Conservation (phyloP, 148 eudicot genomes). For the Chenopodium suecicum region DNA sequence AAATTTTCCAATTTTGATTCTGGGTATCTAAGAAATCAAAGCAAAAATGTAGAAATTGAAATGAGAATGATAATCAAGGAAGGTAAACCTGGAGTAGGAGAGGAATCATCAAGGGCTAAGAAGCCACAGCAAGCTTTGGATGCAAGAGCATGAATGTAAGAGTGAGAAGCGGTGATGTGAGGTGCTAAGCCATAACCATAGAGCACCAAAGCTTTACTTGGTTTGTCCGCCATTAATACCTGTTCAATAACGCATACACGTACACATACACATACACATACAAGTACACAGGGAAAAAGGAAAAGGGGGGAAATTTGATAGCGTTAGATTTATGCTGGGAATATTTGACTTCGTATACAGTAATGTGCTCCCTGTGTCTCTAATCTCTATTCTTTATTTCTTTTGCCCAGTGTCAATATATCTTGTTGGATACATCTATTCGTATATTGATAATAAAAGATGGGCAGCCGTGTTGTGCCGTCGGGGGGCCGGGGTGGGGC, state of each 20-base stretch:
- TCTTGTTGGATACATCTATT: no score
- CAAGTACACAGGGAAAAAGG: neutral
- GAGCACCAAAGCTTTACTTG: slow-evolving; percentile 76
- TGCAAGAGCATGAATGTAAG: slow-evolving; percentile 65
- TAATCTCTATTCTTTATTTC: no score
- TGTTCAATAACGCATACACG: neutral
- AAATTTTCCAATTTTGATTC: slow-evolving; percentile 1
- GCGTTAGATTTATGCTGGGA: no score
- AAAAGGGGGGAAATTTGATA: no score
- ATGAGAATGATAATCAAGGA: neutral
- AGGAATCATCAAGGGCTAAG: slow-evolving; percentile 63
- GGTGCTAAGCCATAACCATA: slow-evolving; percentile 80
- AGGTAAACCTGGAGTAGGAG: slow-evolving; percentile 53
- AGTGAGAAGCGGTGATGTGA: slow-evolving; percentile 45
- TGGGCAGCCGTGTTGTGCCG: no score
- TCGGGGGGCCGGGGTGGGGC: no score
- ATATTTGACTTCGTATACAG: no score
- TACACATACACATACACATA: neutral
- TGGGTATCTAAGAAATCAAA: neutral
- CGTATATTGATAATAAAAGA: no score
- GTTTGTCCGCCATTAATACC: slow-evolving; percentile 77
- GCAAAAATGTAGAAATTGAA: neutral
- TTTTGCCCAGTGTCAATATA: no score
- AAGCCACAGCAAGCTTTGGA: slow-evolving; percentile 66
- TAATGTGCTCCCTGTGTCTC: no score